Evolutionary conservation across 2,329 filamentous ascomycete species (phyloP), one percentile per base, ranked within the genome.

Genomic region (Bimuria novae-zelandiae): DNA sequence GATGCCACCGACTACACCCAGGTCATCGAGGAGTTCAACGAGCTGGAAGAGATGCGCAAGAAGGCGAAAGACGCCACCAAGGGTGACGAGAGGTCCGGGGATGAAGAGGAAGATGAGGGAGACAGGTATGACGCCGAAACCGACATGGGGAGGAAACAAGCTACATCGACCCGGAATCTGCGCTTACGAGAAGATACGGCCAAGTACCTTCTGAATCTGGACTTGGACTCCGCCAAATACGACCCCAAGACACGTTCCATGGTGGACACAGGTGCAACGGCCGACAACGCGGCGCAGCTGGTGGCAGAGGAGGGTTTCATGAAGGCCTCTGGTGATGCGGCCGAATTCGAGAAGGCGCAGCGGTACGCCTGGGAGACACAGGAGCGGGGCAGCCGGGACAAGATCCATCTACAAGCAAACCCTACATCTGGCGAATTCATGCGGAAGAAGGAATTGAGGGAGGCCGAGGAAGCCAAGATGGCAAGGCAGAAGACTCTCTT

Each of bases 181-280:
- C 86, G 94, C 58, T 86, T 99, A 71, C 85, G 94, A 72, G 94
- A 99, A 77, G 94, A 99, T 72, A 99, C 94, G 0, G 94, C 94
- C 19, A 97, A 97, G 69, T 99, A 99, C 71, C 81, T 99, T 2
- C 79, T 97, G 7, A 97, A 97, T 69, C 84, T 99, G 23, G 94
- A 99, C 69, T 82, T 96, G 2, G 94, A 99, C 67, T 97, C 92
- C 1, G 94, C 95, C 1, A 95, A 96, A 73, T 99, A 99, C 76
- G 93, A 99, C 68, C 94, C 94, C 0, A 99, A 99, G 72, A 97
- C 92, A 11, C 84, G 94, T 64, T 88, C 89, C 7, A 90, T 99
- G 81, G 89, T 96, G 19, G 90, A 96, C 68, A 86, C 85, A 57
- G 91, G 92, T 42, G 91, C 89, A 6, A 89, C 87, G 27, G 84